Conservation (phyloP, 2,329 filamentous ascomycete genomes). For the Colletotrichum truncatum region DNA sequence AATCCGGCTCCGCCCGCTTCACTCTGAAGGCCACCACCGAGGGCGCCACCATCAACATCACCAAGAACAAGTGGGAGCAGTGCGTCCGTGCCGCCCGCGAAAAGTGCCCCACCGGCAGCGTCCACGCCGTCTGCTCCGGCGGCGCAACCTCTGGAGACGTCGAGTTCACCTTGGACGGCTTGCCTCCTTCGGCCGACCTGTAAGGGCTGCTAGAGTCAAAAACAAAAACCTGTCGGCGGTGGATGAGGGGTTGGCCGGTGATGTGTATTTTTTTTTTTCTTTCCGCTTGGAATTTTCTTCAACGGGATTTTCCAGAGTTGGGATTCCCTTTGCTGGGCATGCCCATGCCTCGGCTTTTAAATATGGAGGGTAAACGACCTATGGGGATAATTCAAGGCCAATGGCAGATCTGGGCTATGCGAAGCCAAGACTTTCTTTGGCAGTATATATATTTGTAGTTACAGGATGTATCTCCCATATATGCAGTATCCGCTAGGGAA, state of each 20-base stretch:
- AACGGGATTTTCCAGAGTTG: neutral
- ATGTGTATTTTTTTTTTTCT: neutral
- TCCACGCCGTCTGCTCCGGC: constrained; percentile 56
- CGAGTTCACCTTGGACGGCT: constrained; percentile 40
- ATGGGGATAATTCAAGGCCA: neutral
- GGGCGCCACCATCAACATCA: constrained; percentile 61
- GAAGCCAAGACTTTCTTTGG: neutral
- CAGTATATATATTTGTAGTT: neutral
- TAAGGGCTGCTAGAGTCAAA: neutral
- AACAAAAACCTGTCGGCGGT: neutral
- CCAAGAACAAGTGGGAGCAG: constrained; percentile 61
- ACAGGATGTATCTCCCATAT: neutral
- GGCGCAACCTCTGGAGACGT: constrained; percentile 57
- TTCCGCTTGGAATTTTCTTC: neutral
- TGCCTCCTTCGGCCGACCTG: constrained; percentile 8
- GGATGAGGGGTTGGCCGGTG: constrained; percentile 15
- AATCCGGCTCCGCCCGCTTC: constrained; percentile 58
- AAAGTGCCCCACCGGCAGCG: constrained; percentile 59
- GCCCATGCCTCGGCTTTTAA: neutral
- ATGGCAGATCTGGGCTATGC: neutral
- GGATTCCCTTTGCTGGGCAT: neutral
- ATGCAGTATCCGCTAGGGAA: neutral
- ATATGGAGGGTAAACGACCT: neutral
- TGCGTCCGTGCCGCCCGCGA: constrained; percentile 63
- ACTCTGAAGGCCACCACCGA: constrained; percentile 49